Percentiles rank a stretch among this genome's conserved stretches.
These are phyloP conservation scores for Entophlyctis luteolus DNA, from an alignment of 192 early-diverging fungal species.

Conservation along the genomic window DNA sequence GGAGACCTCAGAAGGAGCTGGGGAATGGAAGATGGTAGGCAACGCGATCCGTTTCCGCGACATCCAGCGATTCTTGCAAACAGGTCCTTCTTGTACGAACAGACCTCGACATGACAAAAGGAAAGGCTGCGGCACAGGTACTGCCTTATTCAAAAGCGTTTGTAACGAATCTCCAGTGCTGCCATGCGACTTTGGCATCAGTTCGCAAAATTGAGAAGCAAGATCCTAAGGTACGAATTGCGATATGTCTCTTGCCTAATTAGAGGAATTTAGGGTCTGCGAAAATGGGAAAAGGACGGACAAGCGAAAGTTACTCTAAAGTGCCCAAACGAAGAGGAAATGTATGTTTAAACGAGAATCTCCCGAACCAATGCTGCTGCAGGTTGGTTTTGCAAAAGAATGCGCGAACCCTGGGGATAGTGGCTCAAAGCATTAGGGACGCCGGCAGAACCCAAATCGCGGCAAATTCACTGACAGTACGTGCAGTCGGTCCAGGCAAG, in stretches of 20 bases:
- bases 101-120: slow-evolving; percentile 91
- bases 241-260: not conserved
- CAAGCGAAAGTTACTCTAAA: slow-evolving; percentile 86
- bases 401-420: slow-evolving; percentile 57
- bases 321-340: slow-evolving; percentile 67
- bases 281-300: slow-evolving; percentile 72
- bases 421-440: slow-evolving; percentile 77
- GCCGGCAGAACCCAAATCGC: slow-evolving; percentile 92
- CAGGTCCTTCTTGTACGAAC: slow-evolving; percentile 80
- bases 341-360: no score
- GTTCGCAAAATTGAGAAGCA: slow-evolving; percentile 35
- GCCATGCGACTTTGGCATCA: slow-evolving; percentile 80
- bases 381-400: slow-evolving; percentile 63
- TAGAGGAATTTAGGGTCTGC: slow-evolving; percentile 36
- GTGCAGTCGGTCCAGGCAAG: slow-evolving; percentile 87
- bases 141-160: not conserved
- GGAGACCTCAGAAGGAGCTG: not conserved
- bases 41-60: no score
- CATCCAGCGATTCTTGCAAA: no score
- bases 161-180: slow-evolving; percentile 52
- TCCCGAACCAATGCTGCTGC: no score
- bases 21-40: slow-evolving; percentile 47
- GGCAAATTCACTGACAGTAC: slow-evolving; percentile 84
- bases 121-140: slow-evolving; percentile 87
- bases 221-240: not conserved